phyloP scores from a whole-genome alignment of 1,284 basidiomycete species.

The Tremellales sp. region DNA sequence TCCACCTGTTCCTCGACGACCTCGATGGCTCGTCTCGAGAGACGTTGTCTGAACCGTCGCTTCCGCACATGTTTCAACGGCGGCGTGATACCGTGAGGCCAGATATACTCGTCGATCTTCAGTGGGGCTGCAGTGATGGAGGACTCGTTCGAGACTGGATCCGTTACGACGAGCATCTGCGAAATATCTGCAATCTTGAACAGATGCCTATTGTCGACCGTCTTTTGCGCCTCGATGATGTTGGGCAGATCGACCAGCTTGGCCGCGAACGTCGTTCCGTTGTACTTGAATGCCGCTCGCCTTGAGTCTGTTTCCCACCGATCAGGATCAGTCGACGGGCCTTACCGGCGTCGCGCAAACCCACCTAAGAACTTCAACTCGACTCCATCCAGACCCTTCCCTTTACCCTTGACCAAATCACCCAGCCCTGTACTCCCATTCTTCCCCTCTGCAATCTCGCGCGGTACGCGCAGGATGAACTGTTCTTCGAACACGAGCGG shows the following conservation, averaged over 20 bases:
- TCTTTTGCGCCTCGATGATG: slow-evolving; percentile 94
- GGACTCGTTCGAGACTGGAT: slow-evolving; percentile 69
- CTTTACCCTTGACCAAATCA: slow-evolving; percentile 75
- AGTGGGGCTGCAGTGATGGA: slow-evolving; percentile 56
- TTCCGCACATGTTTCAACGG: slow-evolving; percentile 89
- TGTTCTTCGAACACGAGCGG: slow-evolving; percentile 92
- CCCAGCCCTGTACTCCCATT: slow-evolving; percentile 58
- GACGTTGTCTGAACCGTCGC: slow-evolving; percentile 77
- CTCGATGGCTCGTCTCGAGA: slow-evolving; percentile 71
- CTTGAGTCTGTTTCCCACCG: slow-evolving; percentile 67
- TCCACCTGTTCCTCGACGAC: slow-evolving; percentile 97
- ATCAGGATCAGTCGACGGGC: slow-evolving; percentile 1
- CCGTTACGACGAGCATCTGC: slow-evolving; percentile 87
- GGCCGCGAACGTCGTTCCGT: slow-evolving; percentile 73
- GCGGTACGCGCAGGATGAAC: slow-evolving; percentile 87
- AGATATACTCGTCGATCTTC: slow-evolving; percentile 94
- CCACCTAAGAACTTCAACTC: slow-evolving; percentile 98
- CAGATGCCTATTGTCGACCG: slow-evolving; percentile 90
- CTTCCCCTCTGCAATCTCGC: slow-evolving; percentile 52
- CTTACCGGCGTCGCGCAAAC: too few species aligned
- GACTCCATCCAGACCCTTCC: slow-evolving; percentile 71
- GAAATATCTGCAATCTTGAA: slow-evolving; percentile 99
- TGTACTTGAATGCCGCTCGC: slow-evolving; percentile 84
- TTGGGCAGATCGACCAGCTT: slow-evolving; percentile 96
- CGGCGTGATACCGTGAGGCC: slow-evolving; percentile 94